Evolutionary conservation across 139 green algal genomes (phyloP), one percentile per base, ranked within the genome.

Genomic region (Spirogloea muscicola): DNA sequence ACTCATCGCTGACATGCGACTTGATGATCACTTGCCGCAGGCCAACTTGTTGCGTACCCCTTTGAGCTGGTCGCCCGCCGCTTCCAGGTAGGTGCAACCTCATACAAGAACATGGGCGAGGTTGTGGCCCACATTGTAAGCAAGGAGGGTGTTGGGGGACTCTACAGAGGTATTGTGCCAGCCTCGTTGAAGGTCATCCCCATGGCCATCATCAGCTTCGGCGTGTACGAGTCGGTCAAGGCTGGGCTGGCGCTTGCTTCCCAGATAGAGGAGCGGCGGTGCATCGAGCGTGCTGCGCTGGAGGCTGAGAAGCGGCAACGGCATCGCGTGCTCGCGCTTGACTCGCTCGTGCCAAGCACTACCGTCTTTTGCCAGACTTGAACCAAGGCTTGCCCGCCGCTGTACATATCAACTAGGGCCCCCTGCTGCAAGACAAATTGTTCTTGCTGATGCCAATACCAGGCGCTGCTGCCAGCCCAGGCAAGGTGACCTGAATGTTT

Each of bases 21-120:
- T 82, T 91, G 3, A 25, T 83, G 2, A 77, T n/a, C 81, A 0
- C 83, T 86, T 4, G 88, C 88, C 64, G 80, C 73, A 4, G 90
- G 90, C 0, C 89, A 93, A 74, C 39, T 90, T 6, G 82, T 92
- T n/a, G 84, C 90, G 1, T 95, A 88, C 59, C 90, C 90, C 6
- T 60, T 94, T 16, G 90, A 94, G 72, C 85, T 90, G 1, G 73
- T 95, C 2, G 77, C 84, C 0, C 63, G 90, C 21, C 68, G 90
- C 25, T 70, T 91, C 85, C 69, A 78, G 33, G 39, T 67, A 6
- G 72, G 69, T 10, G 58, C 59, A 5, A 36, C 31, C 21, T 4
- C 33, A 18, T 82, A 80, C 33, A 18, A 42, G 39, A 61, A 68
- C 13, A 42, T 84, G 41, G 37, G 25, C 29, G 41, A 29, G 10